These are phyloP conservation scores for Penicillium olsonii DNA, from an alignment of 2,329 filamentous ascomycete genomes.

Conservation along the genomic window DNA sequence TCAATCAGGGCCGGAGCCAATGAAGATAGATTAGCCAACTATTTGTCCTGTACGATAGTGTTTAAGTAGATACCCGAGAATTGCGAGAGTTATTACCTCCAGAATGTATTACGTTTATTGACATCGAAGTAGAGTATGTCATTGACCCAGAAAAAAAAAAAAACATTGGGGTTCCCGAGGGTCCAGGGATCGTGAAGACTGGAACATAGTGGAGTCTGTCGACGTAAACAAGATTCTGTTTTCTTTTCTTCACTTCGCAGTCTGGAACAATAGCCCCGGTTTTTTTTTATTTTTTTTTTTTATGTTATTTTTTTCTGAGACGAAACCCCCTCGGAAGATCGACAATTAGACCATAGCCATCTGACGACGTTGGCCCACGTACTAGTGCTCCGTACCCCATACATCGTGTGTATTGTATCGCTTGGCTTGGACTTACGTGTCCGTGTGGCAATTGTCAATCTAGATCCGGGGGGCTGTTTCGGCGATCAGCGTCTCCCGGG, in stretches of 20 bases:
- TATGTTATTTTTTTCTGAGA: no score
- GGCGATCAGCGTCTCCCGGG: neutral
- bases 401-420: neutral
- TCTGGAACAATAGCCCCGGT: conserved; percentile 1
- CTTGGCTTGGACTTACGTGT: neutral
- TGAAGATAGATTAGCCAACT: conserved; percentile 16
- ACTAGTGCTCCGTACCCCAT: neutral
- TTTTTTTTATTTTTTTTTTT: no score
- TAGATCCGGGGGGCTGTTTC: neutral
- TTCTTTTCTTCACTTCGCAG: neutral
- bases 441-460: neutral
- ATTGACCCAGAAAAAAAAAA: neutral
- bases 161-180: neutral
- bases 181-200: neutral
- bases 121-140: conserved; percentile 7
- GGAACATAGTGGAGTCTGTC: neutral
- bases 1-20: conserved; percentile 13
- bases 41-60: conserved; percentile 1
- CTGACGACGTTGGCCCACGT: neutral
- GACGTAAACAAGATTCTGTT: neutral
- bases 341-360: conserved; percentile 9
- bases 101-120: conserved; percentile 8
- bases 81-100: neutral
- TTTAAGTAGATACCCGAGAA: conserved; percentile 15
- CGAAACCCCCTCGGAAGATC: conserved; percentile 22